These are phyloP conservation scores for Xylariaceae sp. DNA, from an alignment of 2,329 filamentous ascomycete genomes.

Conservation along the genomic window DNA sequence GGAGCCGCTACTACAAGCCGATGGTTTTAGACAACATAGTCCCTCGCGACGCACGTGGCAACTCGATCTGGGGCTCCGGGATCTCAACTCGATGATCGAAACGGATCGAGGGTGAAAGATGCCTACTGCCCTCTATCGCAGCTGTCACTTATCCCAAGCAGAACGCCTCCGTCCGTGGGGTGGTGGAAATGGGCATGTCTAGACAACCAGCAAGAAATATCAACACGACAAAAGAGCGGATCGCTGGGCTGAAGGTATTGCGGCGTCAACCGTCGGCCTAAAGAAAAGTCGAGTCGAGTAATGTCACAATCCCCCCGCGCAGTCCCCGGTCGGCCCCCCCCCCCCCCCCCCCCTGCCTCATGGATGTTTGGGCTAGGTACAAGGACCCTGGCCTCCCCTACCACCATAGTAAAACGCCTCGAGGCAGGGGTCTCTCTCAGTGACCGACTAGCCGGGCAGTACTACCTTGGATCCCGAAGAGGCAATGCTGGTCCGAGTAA, in stretches of 20 bases:
- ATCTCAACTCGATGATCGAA: conserved; percentile 13
- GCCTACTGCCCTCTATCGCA: conserved; percentile 22
- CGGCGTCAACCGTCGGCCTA: conserved; percentile 33
- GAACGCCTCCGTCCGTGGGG: conserved; percentile 29
- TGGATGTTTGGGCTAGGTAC: conserved; percentile 27
- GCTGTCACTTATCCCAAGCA: conserved; percentile 30
- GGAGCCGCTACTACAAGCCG: background rate
- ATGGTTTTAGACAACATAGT: background rate
- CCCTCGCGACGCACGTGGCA: background rate
- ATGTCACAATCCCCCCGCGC: conserved; percentile 39
- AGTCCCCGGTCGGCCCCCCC: conserved; percentile 28
- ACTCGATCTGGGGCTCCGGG: conserved; percentile 1
- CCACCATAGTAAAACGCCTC: conserved; percentile 25
- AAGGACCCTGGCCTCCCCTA: conserved; percentile 29
- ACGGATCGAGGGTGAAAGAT: conserved; percentile 28
- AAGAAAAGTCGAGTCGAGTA: conserved; percentile 34
- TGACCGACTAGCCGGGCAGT: conserved; percentile 32
- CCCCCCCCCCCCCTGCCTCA: conserved; percentile 33
- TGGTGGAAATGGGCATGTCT: too few species aligned
- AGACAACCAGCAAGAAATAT: conserved; percentile 24
- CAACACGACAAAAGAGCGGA: conserved; percentile 42
- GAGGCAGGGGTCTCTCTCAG: conserved; percentile 24
- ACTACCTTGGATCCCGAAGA: conserved; percentile 26
- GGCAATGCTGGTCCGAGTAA: conserved; percentile 30
- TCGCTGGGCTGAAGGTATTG: conserved; percentile 34